Evolutionary conservation across 257 asterid genomes (phyloP), one percentile per base, ranked within the genome.

Genomic region (Dorcoceras hygrometricum): DNA sequence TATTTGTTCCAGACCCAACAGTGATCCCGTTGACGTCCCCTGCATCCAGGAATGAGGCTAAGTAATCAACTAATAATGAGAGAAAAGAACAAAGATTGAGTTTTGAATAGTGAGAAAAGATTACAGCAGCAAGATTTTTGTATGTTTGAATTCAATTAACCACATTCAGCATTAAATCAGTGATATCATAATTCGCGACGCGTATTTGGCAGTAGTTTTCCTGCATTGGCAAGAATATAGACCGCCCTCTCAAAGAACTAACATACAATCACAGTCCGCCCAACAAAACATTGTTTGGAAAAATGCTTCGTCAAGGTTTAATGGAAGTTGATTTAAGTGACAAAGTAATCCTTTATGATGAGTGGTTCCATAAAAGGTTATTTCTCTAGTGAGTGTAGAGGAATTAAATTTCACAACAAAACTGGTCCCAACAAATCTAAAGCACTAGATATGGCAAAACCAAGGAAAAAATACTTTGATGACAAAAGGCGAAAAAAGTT

Each of bases 1-100:
- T 87, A 66, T 89, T 87, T 71, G 93, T 83, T 73, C 95, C 87
- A 71, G 87, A 74, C 39, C 95, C 96, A 63, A 89, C 79, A 77
- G 79, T 73, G 70, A 87, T 87, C 72, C 75, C 71, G 75, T 89
- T 89, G 63, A 87, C 93, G 10, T 89, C 96, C 16, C 96, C 95
- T 89, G 78, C 66, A 27, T 58, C 70, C 76, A 73, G 20, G 63
- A 73, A 75, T 48, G 16, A 72, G 72, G 36, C 36, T 26, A 56
- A 60, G 20, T 31, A 43, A 63, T 66, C 50, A 32, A 69, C 57
- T 60, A 59, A 43, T 43, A 27, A 39, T 56, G 62, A 25, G 27
- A 27, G 64, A 28, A 72, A 57, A 28, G 48, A 73, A 16, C 23
- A 71, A 23, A 23, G 12, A 39, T 14, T 20, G 25, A 53, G 23